Evolutionary conservation across 768 basidiomycete genomes (phyloP).

Genomic region (Calocybe indica): DNA sequence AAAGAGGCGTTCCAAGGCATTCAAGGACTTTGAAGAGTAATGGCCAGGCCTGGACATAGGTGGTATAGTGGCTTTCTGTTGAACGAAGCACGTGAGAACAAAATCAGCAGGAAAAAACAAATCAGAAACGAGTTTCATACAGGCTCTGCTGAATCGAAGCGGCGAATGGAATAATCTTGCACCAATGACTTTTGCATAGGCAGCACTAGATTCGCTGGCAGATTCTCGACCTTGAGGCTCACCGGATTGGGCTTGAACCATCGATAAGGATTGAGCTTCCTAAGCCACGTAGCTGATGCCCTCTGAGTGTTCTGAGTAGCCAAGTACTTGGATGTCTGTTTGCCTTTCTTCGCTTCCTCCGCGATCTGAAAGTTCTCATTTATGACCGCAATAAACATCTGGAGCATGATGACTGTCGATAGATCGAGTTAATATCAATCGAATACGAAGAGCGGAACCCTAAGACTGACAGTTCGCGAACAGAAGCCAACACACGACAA

Average conservation of each 20-base stretch:
- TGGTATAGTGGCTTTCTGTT: constrained; percentile 1
- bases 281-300: constrained; percentile 58
- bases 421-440: background rate
- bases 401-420: constrained; percentile 73
- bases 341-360: constrained; percentile 80
- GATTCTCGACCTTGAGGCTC: constrained; percentile 60
- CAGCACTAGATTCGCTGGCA: constrained; percentile 71
- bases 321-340: constrained; percentile 72
- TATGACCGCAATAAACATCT: constrained; percentile 97
- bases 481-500: constrained; percentile 79
- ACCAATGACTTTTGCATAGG: constrained; percentile 76
- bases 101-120: constrained; percentile 3
- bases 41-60: constrained; percentile 35
- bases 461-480: constrained; percentile 80
- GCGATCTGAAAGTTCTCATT: constrained; percentile 93
- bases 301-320: constrained; percentile 49
- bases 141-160: too few relatives aligned
- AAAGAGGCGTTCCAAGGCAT: constrained; percentile 60
- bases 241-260: constrained; percentile 72
- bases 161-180: constrained; percentile 41
- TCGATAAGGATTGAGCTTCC: constrained; percentile 81
- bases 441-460: background rate
- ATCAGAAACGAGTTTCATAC: too few relatives aligned
- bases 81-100: constrained; percentile 17
- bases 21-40: constrained; percentile 52